phyloP scores from a whole-genome alignment of 306 rosid species.

The Gastrolobium bilobum region DNA sequence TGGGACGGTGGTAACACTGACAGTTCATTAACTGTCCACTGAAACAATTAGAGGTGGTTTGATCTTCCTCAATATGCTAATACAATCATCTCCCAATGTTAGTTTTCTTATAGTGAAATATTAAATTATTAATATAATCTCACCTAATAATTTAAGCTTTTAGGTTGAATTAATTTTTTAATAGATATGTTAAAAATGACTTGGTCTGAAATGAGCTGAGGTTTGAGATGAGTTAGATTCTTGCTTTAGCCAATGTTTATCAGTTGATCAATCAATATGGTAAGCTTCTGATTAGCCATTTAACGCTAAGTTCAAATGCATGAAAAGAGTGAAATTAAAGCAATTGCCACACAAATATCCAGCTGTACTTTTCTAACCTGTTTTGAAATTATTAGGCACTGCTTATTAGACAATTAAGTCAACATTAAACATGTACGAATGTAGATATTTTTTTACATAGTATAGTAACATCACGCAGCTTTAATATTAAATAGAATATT shows the following conservation, averaged over 20 bases:
- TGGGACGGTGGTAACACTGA: too few relatives aligned
- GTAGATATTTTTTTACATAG: not conserved
- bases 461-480: not conserved
- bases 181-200: constrained; percentile 48
- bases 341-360: constrained; percentile 35
- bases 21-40: too few relatives aligned
- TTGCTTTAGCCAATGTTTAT: constrained; percentile 28
- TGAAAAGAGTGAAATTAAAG: constrained; percentile 42
- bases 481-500: not conserved
- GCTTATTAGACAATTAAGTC: constrained; percentile 2
- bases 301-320: constrained; percentile 48
- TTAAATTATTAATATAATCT: too few relatives aligned
- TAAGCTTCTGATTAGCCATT: constrained; percentile 50
- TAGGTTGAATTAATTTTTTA: too few relatives aligned
- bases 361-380: constrained; percentile 54
- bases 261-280: constrained; percentile 45
- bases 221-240: constrained; percentile 45
- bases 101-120: too few relatives aligned
- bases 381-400: constrained; percentile 6
- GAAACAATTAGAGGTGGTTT: too few relatives aligned
- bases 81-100: too few relatives aligned
- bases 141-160: too few relatives aligned
- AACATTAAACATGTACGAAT: not conserved
- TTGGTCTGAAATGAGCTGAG: constrained; percentile 41
- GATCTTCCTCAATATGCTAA: too few relatives aligned